Percentiles rank a stretch among this genome's conserved stretches.
Evolutionary conservation across 1,139 yeast species (phyloP).

Genomic region (Yamadazyma diddensiae): DNA sequence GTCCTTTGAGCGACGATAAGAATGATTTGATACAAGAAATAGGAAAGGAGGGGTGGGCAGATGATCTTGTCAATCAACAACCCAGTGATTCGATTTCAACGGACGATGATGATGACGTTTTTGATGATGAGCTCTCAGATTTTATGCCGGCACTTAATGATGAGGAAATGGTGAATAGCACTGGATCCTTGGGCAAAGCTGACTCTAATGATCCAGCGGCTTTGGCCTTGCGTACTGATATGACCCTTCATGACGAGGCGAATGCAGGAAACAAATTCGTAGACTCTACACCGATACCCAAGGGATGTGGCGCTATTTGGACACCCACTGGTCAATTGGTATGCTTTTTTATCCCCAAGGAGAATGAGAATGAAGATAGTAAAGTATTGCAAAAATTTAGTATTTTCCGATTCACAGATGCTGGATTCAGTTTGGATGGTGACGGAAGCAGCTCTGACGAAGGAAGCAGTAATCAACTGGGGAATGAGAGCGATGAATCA

Average conservation of each 20-base stretch:
- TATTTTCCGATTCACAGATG: slow-evolving; percentile 39
- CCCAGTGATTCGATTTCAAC: slow-evolving; percentile 35
- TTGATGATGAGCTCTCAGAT: slow-evolving; percentile 28
- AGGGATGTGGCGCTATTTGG: slow-evolving; percentile 93
- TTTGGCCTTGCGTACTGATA: slow-evolving; percentile 14
- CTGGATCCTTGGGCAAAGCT: slow-evolving; percentile 15
- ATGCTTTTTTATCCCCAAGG: slow-evolving; percentile 74
- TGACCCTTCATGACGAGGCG: slow-evolving; percentile 14
- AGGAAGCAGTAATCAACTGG: slow-evolving; percentile 5
- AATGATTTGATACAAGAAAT: slow-evolving; percentile 26
- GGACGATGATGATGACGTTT: slow-evolving; percentile 13
- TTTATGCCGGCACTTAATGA: slow-evolving; percentile 30
- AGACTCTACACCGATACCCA: slow-evolving; percentile 88
- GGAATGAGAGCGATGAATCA: slow-evolving; percentile 11
- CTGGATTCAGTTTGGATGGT: slow-evolving; percentile 28
- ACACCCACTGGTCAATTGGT: slow-evolving; percentile 72
- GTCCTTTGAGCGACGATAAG: slow-evolving; percentile 19
- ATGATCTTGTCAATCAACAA: slow-evolving; percentile 40
- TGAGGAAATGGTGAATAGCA: slow-evolving; percentile 21
- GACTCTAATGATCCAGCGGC: slow-evolving; percentile 15
- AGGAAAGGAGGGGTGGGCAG: slow-evolving; percentile 46
- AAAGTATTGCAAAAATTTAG: slow-evolving; percentile 31
- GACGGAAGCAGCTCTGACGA: slow-evolving; percentile 14
- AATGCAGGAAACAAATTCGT: slow-evolving; percentile 21
- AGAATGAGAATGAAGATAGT: slow-evolving; percentile 27